Conservation (phyloP, 140 eudicot species). For the Flaveria floridana region DNA sequence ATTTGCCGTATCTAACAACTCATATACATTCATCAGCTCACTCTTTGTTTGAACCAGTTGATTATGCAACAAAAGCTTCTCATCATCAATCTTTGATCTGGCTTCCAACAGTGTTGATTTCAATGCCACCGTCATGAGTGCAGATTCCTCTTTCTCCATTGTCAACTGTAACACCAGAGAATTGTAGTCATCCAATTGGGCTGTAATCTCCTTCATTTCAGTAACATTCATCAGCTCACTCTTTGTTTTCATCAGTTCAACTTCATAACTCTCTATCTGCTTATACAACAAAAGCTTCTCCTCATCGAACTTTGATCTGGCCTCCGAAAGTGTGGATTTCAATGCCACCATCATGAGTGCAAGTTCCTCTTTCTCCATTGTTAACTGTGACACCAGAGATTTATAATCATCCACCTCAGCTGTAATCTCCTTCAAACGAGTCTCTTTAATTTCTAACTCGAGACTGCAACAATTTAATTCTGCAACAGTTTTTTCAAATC, state of each 20-base stretch:
- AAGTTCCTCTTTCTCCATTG: slow-evolving; percentile 57
- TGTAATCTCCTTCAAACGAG: slow-evolving; percentile 39
- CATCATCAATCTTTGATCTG: slow-evolving; percentile 34
- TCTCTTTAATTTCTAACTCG: slow-evolving; percentile 42
- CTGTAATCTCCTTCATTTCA: slow-evolving; percentile 42
- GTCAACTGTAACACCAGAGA: slow-evolving; percentile 35
- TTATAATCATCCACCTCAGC: slow-evolving; percentile 17
- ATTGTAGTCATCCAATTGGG: slow-evolving; percentile 10
- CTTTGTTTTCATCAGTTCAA: slow-evolving; percentile 31
- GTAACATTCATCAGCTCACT: slow-evolving; percentile 37
- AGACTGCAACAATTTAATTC: slow-evolving; percentile 46
- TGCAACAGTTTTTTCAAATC: slow-evolving; percentile 38
- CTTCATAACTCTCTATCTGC: slow-evolving; percentile 19
- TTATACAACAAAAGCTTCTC: slow-evolving; percentile 42
- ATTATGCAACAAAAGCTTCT: slow-evolving; percentile 42
- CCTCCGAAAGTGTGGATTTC: slow-evolving; percentile 51
- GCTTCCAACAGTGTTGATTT: slow-evolving; percentile 51
- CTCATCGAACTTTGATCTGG: slow-evolving; percentile 34
- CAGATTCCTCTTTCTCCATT: slow-evolving; percentile 58
- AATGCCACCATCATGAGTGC: slow-evolving; percentile 52
- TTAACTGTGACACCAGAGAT: slow-evolving; percentile 33
- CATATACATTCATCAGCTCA: slow-evolving; percentile 39
- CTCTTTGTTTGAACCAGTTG: slow-evolving; percentile 40
- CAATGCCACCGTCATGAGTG: slow-evolving; percentile 49
- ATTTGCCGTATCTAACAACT: slow-evolving; percentile 51